Percentiles rank a stretch among this genome's conserved stretches.
These are phyloP conservation scores for Chloris gayana DNA, from an alignment of 176 grass and related monocot species.

Conservation along the genomic window DNA sequence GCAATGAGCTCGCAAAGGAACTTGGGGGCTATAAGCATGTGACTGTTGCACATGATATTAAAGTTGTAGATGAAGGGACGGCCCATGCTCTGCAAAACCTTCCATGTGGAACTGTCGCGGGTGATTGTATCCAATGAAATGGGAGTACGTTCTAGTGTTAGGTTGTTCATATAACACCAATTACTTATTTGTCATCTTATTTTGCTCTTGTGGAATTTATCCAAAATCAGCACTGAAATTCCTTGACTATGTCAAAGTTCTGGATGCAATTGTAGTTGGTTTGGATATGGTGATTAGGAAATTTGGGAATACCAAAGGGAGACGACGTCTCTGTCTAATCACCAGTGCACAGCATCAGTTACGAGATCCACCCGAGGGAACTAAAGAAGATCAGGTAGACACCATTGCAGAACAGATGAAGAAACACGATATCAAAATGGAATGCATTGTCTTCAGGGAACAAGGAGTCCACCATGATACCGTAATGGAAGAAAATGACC, in stretches of 20 bases:
- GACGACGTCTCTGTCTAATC: conserved; percentile 75
- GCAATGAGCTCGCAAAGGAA: conserved; percentile 80
- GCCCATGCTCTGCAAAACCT: conserved; percentile 61
- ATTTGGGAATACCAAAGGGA: conserved; percentile 66
- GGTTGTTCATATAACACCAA: not conserved
- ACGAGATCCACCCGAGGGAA: conserved; percentile 82
- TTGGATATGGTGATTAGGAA: conserved; percentile 97
- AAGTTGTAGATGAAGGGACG: conserved; percentile 67
- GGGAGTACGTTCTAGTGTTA: conserved; percentile 14
- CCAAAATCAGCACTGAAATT: conserved; percentile 16
- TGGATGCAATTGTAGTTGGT: conserved; percentile 95
- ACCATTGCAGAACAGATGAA: conserved; percentile 83
- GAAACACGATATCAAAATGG: conserved; percentile 71
- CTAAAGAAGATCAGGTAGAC: conserved; percentile 87
- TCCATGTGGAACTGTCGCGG: conserved; percentile 58
- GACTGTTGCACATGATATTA: conserved; percentile 62
- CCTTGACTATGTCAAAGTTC: conserved; percentile 82
- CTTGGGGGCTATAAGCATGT: conserved; percentile 89
- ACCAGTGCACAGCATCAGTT: conserved; percentile 72
- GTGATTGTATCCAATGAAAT: conserved; percentile 85
- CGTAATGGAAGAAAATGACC: conserved; percentile 79
- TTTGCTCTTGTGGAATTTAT: conserved; percentile 10
- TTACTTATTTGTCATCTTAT: not conserved
- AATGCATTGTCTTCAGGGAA: conserved; percentile 81
- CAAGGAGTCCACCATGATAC: conserved; percentile 38